These are phyloP conservation scores for Aspergillus fijiensis DNA, from an alignment of 2,329 filamentous ascomycete genomes.

Conservation along the genomic window DNA sequence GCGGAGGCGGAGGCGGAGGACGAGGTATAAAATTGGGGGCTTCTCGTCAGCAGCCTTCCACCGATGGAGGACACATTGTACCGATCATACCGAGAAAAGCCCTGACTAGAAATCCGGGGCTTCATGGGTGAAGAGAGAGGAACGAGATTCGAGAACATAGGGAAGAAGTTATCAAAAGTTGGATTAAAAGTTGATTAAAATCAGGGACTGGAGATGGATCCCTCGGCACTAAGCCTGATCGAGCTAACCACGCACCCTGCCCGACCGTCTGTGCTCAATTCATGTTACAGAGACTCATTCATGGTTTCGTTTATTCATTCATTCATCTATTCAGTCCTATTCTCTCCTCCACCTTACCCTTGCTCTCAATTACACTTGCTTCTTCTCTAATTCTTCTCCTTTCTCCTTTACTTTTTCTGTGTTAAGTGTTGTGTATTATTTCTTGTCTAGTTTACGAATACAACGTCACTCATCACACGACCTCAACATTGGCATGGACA, in stretches of 20 bases:
- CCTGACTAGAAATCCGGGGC: slow-evolving; percentile 14
- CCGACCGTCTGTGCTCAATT: not conserved
- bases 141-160: not conserved
- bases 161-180: slow-evolving; percentile 4
- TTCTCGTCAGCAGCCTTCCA: slow-evolving; percentile 13
- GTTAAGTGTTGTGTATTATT: no score
- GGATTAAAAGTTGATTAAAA: not conserved
- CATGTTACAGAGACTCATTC: no score
- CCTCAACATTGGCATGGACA: slow-evolving; percentile 15
- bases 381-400: not conserved
- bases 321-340: slow-evolving; percentile 6
- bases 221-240: slow-evolving; percentile 17
- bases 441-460: no score
- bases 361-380: not conserved
- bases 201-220: slow-evolving; percentile 1
- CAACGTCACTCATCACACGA: no score
- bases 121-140: slow-evolving; percentile 18
- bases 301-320: not conserved
- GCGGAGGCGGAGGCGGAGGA: slow-evolving; percentile 21
- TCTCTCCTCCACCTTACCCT: not conserved
- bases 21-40: slow-evolving; percentile 25
- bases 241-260: not conserved
- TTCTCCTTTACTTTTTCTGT: not conserved
- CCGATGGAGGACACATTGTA: slow-evolving; percentile 19
- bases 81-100: slow-evolving; percentile 19